Evolutionary conservation across 805 yeast species (phyloP).

Genomic region (Schwanniomyces occidentalis): DNA sequence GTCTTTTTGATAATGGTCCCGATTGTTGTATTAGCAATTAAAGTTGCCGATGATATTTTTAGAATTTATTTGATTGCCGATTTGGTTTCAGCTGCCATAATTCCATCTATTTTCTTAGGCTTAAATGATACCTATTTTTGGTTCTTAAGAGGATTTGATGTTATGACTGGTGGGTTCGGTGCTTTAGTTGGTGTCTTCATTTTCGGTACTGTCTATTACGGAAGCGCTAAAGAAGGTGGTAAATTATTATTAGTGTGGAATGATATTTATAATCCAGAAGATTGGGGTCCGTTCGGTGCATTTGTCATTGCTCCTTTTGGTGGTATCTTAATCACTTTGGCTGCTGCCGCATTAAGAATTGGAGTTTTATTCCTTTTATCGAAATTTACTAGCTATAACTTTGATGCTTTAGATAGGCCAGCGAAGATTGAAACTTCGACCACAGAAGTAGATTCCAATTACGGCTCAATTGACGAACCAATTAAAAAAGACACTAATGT

Average conservation of each 20-base stretch:
- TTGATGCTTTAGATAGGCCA: slow-evolving; percentile 47
- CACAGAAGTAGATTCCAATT: neutral
- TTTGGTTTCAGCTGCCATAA: slow-evolving; percentile 79
- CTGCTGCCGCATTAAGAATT: slow-evolving; percentile 52
- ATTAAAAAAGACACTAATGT: slow-evolving; percentile 3
- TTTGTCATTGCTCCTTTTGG: slow-evolving; percentile 89
- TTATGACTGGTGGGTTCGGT: slow-evolving; percentile 80
- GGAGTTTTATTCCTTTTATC: slow-evolving; percentile 28
- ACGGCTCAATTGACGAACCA: slow-evolving; percentile 5
- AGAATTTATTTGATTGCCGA: slow-evolving; percentile 91
- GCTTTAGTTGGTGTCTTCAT: slow-evolving; percentile 78
- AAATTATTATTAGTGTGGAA: slow-evolving; percentile 69
- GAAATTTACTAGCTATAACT: slow-evolving; percentile 35
- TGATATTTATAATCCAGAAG: slow-evolving; percentile 73
- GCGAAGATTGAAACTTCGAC: slow-evolving; percentile 17
- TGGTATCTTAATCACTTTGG: slow-evolving; percentile 59
- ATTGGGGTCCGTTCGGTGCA: slow-evolving; percentile 96
- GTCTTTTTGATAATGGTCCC: slow-evolving; percentile 85
- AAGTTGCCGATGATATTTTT: slow-evolving; percentile 78
- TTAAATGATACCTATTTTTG: slow-evolving; percentile 59
- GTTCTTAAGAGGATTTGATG: slow-evolving; percentile 76
- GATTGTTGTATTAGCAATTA: slow-evolving; percentile 77
- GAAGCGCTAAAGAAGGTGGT: slow-evolving; percentile 73
- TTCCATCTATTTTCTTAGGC: slow-evolving; percentile 83
- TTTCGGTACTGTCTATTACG: slow-evolving; percentile 81